Evolutionary conservation across 2,329 filamentous ascomycete genomes (phyloP), one percentile per base, ranked within the genome.

Genomic region (Colletotrichum melonis): DNA sequence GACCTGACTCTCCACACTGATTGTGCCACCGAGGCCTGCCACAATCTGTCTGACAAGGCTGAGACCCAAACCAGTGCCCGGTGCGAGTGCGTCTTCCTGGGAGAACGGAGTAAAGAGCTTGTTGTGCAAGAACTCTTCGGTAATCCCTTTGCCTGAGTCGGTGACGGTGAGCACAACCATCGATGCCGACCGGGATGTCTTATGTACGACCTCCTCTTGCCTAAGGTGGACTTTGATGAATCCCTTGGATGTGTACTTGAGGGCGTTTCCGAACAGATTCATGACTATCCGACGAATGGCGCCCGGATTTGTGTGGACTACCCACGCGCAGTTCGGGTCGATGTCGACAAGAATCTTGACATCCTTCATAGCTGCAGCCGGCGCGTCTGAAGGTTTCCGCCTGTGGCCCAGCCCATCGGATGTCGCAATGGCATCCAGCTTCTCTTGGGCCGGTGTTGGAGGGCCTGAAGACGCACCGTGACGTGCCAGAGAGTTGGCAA

Each of bases 61-160:
- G 57, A 93, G 81, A 0, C 91, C 91, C 0, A 93, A 83, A 0
- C 91, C 91, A 3, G 88, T 88, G 0, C 91, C 91, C 1, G 86
- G 86, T 0, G 87, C 84, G 14, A 92, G 80, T 0, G 84, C 81
- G 62, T 92, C 86, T 76, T 93, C 91, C 76, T 93, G 91, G 0
- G 85, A 81, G 72, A 92, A 92, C 0, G 90, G 89, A 0, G 87
- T 89, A 77, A 91, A 93, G 0, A 92, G 80, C 60, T 86, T 86
- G 12, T 87, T 87, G 54, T 87, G 84, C 35, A 92, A 80, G 75
- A 90, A 93, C 12, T 91, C 88, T 26, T 87, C 84, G 0, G 86
- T 88, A 68, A 93, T 93, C 6, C 91, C 91, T 67, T 86, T 86
- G 1, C 91, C 91, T 2, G 90, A 90, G 76, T 93, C 91, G 0